Conservation (phyloP, 129 eudicot genomes). For the Flaveria bidentis region DNA sequence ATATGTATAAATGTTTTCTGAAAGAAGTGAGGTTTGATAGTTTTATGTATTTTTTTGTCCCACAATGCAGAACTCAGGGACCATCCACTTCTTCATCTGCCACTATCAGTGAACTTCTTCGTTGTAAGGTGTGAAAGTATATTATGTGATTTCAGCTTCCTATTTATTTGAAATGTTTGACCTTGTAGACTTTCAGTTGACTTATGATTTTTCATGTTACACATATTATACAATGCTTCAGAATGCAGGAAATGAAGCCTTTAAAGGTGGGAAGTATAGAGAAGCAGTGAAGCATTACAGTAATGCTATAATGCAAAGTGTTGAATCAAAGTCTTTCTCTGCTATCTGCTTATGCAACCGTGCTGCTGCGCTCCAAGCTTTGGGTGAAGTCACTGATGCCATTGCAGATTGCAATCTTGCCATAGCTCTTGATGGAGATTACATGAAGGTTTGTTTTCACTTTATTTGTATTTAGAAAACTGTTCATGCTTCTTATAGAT, state of each 20-base stretch:
- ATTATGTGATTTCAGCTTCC: background rate
- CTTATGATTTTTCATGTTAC: background rate
- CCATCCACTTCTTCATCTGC: conserved; percentile 47
- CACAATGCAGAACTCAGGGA: conserved; percentile 38
- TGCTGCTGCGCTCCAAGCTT: conserved; percentile 93
- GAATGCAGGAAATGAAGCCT: conserved; percentile 90
- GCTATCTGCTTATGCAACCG: conserved; percentile 95
- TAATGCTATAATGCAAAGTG: conserved; percentile 57
- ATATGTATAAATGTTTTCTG: background rate
- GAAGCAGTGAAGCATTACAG: conserved; percentile 87
- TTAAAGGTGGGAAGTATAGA: conserved; percentile 54
- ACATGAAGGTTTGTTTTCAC: conserved; percentile 57
- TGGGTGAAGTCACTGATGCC: conserved; percentile 78
- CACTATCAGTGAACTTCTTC: conserved; percentile 64
- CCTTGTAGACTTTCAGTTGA: background rate
- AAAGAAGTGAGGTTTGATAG: conserved; percentile 10
- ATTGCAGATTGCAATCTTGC: conserved; percentile 96
- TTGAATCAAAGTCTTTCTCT: conserved; percentile 72
- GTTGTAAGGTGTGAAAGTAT: conserved; percentile 55
- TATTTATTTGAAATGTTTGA: background rate
- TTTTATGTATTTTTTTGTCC: background rate
- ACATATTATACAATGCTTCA: conserved; percentile 24
- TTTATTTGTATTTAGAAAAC: too few relatives aligned
- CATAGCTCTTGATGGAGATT: conserved; percentile 73
- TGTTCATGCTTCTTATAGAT: background rate